A percentile compares a stretch with the other conserved stretches of the same genome.
Conservation (phyloP, 2,329 filamentous ascomycete species). For the Biscogniauxia marginata region DNA sequence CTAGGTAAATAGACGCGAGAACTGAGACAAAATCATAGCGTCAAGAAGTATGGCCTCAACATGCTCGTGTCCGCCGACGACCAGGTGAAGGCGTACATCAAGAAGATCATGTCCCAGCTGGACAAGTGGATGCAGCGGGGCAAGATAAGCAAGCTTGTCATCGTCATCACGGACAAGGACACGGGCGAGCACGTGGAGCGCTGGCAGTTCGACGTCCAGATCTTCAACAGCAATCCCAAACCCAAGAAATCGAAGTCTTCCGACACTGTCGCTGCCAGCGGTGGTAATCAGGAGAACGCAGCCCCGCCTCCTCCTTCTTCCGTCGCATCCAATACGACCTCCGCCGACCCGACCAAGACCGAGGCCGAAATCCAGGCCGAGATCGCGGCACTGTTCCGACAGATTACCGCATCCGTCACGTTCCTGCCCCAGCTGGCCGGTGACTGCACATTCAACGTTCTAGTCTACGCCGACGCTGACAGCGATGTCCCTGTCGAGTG, state of each 20-base stretch:
- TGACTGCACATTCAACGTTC: slow-evolving; percentile 97
- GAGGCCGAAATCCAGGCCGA: slow-evolving; percentile 93
- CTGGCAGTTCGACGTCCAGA: slow-evolving; percentile 90
- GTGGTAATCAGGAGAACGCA: slow-evolving; percentile 74
- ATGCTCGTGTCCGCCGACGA: slow-evolving; percentile 97
- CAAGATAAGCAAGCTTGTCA: slow-evolving; percentile 95
- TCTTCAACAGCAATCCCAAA: slow-evolving; percentile 20
- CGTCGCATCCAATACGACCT: no score
- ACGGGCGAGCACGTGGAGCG: slow-evolving; percentile 94
- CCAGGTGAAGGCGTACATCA: slow-evolving; percentile 98
- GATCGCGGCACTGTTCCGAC: slow-evolving; percentile 94
- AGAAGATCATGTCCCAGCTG: slow-evolving; percentile 97
- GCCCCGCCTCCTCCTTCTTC: no score
- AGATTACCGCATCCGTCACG: slow-evolving; percentile 96
- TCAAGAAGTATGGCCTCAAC: slow-evolving; percentile 99
- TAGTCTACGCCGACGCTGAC: slow-evolving; percentile 96
- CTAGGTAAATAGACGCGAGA: no score
- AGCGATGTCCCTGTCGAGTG: slow-evolving; percentile 96
- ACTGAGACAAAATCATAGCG: slow-evolving; percentile 40
- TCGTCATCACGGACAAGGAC: slow-evolving; percentile 96
- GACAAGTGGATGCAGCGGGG: slow-evolving; percentile 97
- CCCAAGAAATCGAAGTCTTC: slow-evolving; percentile 39
- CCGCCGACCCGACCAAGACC: slow-evolving; percentile 67
- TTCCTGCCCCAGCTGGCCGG: slow-evolving; percentile 92
- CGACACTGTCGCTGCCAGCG: no score